A percentile compares a stretch with the other conserved stretches of the same genome.
phyloP scores from a whole-genome alignment of 1,284 basidiomycete genomes.

The Microbotryum lychnidis-dioicae region DNA sequence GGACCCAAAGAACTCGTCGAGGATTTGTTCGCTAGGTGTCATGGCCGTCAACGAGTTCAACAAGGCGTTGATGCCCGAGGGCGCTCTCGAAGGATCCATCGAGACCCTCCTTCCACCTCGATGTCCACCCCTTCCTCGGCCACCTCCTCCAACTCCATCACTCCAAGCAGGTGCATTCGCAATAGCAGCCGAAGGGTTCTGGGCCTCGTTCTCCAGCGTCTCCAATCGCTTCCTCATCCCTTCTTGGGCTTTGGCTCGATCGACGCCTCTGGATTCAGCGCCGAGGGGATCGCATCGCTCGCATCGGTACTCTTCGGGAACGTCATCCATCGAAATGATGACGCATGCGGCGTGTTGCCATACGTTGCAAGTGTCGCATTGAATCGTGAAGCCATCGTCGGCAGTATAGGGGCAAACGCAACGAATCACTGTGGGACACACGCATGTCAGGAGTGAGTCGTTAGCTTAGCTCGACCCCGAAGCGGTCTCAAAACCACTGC shows the following conservation, averaged over 20 bases:
- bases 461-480: too few species aligned
- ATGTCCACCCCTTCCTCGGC: too few species aligned
- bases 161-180: neutral
- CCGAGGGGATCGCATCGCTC: conserved; percentile 39
- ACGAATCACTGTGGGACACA: conserved; percentile 34
- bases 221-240: conserved; percentile 23
- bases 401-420: conserved; percentile 63
- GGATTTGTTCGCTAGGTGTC: too few species aligned
- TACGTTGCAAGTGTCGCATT: conserved; percentile 76
- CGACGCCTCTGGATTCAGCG: conserved; percentile 18
- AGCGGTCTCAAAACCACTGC: too few species aligned
- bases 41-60: too few species aligned
- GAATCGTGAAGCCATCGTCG: conserved; percentile 87
- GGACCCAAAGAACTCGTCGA: too few species aligned
- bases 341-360: conserved; percentile 92
- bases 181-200: too few species aligned
- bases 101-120: too few species aligned
- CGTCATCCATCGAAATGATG: conserved; percentile 54
- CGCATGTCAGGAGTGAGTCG: too few species aligned
- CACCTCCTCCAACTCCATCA: too few species aligned
- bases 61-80: too few species aligned
- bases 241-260: conserved; percentile 15
- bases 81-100: too few species aligned
- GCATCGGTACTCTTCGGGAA: conserved; percentile 57
- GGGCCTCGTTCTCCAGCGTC: conserved; percentile 17